Evolutionary conservation across 2,329 filamentous ascomycete species (phyloP).

Genomic region (Microdochium bolleyi): DNA sequence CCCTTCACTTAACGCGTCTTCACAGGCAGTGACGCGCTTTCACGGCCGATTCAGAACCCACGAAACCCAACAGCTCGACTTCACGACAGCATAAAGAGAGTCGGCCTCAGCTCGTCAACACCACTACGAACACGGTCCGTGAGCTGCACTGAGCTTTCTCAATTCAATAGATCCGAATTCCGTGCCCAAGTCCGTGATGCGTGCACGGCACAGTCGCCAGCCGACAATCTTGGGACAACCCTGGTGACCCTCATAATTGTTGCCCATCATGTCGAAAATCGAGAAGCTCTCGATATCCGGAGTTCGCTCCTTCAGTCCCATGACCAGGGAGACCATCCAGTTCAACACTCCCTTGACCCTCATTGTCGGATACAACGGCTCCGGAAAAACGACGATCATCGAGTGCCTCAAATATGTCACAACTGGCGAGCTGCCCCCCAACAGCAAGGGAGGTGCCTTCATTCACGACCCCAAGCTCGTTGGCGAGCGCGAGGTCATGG

Average conservation of each 20-base stretch:
- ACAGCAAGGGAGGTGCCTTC: slow-evolving; percentile 84
- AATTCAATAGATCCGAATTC: no score
- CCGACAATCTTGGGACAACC: neutral
- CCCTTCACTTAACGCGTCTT: neutral
- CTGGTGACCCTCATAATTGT: neutral
- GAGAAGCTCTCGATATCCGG: slow-evolving; percentile 84
- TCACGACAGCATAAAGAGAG: neutral
- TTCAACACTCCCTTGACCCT: slow-evolving; percentile 89
- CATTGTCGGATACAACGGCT: slow-evolving; percentile 96
- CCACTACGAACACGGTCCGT: no score
- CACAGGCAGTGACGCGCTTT: neutral
- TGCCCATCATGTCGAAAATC: slow-evolving; percentile 60
- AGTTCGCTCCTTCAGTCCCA: slow-evolving; percentile 76
- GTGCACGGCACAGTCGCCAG: neutral
- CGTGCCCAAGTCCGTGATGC: neutral
- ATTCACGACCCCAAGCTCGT: slow-evolving; percentile 94
- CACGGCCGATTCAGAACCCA: neutral
- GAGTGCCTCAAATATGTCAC: slow-evolving; percentile 98
- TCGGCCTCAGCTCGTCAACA: neutral
- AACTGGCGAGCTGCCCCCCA: slow-evolving; percentile 86
- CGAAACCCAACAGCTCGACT: neutral
- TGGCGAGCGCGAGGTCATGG: slow-evolving; percentile 81
- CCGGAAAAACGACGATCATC: slow-evolving; percentile 97
- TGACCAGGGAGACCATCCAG: slow-evolving; percentile 66
- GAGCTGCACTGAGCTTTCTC: no score